Conservation (phyloP, 768 basidiomycete species). For the Lenzites betulinus region DNA sequence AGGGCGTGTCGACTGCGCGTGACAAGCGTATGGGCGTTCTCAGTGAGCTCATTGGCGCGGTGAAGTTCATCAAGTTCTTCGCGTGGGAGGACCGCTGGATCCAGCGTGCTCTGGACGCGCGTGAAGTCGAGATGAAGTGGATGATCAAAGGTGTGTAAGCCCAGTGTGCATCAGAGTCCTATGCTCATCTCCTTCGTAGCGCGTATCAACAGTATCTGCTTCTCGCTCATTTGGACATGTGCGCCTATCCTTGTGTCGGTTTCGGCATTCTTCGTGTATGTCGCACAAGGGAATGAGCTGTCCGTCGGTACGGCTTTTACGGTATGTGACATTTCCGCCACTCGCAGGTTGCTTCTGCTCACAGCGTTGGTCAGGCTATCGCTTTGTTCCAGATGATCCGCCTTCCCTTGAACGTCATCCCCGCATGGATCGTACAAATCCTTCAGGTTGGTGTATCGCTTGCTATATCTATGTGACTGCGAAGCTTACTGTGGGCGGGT, state of each 20-base stretch:
- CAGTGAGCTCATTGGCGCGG: conserved; percentile 75
- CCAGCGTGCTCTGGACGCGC: conserved; percentile 58
- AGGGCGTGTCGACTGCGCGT: conserved; percentile 57
- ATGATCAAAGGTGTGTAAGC: conserved; percentile 60
- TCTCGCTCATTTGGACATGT: conserved; percentile 69
- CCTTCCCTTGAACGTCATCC: conserved; percentile 76
- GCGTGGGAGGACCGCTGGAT: conserved; percentile 84
- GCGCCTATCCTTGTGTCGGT: conserved; percentile 83
- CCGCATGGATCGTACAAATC: conserved; percentile 76
- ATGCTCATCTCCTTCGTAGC: conserved; percentile 37
- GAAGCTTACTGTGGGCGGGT: not conserved
- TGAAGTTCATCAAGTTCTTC: conserved; percentile 84
- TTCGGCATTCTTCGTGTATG: conserved; percentile 74
- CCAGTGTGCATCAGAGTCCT: not conserved
- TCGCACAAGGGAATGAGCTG: conserved; percentile 71
- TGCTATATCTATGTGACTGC: not conserved
- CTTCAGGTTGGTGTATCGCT: conserved; percentile 46
- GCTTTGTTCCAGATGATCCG: conserved; percentile 86
- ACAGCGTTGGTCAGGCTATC: conserved; percentile 52
- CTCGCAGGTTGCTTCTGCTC: not conserved
- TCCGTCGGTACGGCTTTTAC: conserved; percentile 86
- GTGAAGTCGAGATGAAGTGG: conserved; percentile 74
- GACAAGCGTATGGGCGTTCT: conserved; percentile 80
- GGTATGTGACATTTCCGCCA: conserved; percentile 39
- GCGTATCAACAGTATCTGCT: conserved; percentile 71